Evolutionary conservation across 225 moss, liverwort and hornwort genomes (phyloP).

Genomic region (Lunularia cruciata): DNA sequence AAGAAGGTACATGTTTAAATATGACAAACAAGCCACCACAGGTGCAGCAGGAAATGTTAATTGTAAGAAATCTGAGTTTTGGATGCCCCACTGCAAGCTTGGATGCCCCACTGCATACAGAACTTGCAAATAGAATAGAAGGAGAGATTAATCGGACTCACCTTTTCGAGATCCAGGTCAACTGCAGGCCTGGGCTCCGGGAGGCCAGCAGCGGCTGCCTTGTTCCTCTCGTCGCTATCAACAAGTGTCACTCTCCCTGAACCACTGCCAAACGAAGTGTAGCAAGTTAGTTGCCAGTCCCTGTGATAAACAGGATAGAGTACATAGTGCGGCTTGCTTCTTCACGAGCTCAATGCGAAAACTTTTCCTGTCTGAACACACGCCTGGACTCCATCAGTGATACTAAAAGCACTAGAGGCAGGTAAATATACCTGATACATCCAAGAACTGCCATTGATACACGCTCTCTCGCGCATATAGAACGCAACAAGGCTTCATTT

Average conservation of each 20-base stretch:
- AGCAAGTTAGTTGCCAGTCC: too few species aligned
- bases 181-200: conserved; percentile 84
- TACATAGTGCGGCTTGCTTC: too few species aligned
- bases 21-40: too few species aligned
- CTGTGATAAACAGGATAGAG: too few species aligned
- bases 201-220: conserved; percentile 62
- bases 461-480: conserved; percentile 89
- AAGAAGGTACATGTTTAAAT: too few species aligned
- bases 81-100: too few species aligned
- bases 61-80: too few species aligned
- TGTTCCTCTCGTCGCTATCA: conserved; percentile 66
- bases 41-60: too few species aligned
- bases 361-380: too few species aligned
- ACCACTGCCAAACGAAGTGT: conserved; percentile 55
- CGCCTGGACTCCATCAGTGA: background rate
- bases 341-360: background rate
- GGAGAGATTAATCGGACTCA: conserved; percentile 5
- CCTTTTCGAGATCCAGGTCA: conserved; percentile 96
- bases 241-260: conserved; percentile 82
- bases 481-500: conserved; percentile 76
- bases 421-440: conserved; percentile 62
- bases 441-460: conserved; percentile 98
- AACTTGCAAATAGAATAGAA: background rate
- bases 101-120: too few species aligned
- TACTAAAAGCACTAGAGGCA: background rate